Percentiles rank a stretch among this genome's conserved stretches.
Evolutionary conservation across 2,329 filamentous ascomycete species (phyloP).

Genomic region (Hypoxylon sp.): DNA sequence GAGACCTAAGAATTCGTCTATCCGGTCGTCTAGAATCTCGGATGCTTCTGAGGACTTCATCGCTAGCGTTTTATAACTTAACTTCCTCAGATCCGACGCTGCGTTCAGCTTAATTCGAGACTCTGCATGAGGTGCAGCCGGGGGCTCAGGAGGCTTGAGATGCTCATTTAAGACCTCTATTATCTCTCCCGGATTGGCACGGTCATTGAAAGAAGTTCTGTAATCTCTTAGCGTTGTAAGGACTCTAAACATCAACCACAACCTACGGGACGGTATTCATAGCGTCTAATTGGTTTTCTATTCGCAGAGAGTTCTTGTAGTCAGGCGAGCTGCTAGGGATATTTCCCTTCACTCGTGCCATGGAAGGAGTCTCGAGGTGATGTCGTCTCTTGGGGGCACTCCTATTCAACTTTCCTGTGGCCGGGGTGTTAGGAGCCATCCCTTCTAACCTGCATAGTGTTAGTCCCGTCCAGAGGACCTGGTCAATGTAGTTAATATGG

Average conservation of each 20-base stretch:
- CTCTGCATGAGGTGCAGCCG: slow-evolving; percentile 79
- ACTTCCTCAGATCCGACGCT: slow-evolving; percentile 90
- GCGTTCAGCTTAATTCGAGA: slow-evolving; percentile 87
- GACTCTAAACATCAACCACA: background rate
- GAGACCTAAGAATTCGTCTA: slow-evolving; percentile 87
- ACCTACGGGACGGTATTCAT: slow-evolving; percentile 59
- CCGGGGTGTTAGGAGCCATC: slow-evolving; percentile 75
- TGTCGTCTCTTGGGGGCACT: slow-evolving; percentile 56
- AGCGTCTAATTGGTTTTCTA: slow-evolving; percentile 59
- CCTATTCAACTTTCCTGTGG: slow-evolving; percentile 61
- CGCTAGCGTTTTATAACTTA: slow-evolving; percentile 90
- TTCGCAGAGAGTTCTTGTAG: slow-evolving; percentile 58
- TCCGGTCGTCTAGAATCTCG: slow-evolving; percentile 93
- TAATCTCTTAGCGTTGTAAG: slow-evolving; percentile 32
- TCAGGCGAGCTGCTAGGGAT: slow-evolving; percentile 62
- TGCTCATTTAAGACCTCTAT: slow-evolving; percentile 87
- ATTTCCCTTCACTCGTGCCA: slow-evolving; percentile 63
- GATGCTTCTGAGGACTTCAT: slow-evolving; percentile 96
- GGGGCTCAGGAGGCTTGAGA: slow-evolving; percentile 75
- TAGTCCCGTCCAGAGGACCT: slow-evolving; percentile 31
- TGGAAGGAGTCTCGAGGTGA: slow-evolving; percentile 62
- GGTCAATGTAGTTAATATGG: slow-evolving; percentile 11
- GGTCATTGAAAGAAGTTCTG: slow-evolving; percentile 80
- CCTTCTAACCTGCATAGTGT: slow-evolving; percentile 71
- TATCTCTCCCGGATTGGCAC: slow-evolving; percentile 84